Evolutionary conservation across 1,284 basidiomycete genomes (phyloP).

Genomic region (Tilletiopsis washingtonensis): DNA sequence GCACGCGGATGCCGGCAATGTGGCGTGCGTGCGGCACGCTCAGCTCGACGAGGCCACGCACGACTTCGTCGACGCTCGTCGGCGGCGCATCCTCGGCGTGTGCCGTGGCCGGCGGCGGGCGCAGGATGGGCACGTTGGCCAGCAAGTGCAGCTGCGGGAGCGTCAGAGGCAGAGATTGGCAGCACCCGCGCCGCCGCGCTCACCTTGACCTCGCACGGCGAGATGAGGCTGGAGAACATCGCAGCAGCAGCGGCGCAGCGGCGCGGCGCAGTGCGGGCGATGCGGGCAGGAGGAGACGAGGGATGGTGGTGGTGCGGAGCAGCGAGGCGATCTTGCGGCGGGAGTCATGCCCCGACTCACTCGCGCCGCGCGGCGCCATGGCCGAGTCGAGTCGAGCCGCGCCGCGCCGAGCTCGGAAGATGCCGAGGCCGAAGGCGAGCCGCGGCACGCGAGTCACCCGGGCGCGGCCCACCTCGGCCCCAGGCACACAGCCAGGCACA

Average conservation of each 20-base stretch:
- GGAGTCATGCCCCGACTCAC: no score
- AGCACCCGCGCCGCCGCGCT: neutral
- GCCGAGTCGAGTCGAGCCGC: no score
- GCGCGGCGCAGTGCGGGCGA: neutral
- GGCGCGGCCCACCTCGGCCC: no score
- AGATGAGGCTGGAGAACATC: conserved; percentile 8
- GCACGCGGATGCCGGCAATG: conserved; percentile 41
- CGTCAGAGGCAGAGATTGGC: neutral
- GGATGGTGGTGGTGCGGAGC: neutral
- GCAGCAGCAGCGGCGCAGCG: no score
- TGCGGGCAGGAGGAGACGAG: neutral
- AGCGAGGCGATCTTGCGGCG: no score
- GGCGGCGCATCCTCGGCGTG: conserved; percentile 32
- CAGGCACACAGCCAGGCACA: no score
- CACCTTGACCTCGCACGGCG: conserved; percentile 10
- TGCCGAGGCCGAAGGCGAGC: no score
- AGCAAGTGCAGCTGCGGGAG: conserved; percentile 37
- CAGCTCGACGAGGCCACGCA: conserved; percentile 43
- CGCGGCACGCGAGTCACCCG: no score
- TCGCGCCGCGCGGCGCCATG: no score
- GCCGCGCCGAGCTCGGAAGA: no score
- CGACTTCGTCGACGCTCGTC: conserved; percentile 41
- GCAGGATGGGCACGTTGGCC: conserved; percentile 41
- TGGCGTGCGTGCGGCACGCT: conserved; percentile 37
- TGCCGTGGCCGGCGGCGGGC: conserved; percentile 36